Evolutionary conservation across 2,329 filamentous ascomycete species (phyloP).

Genomic region (Berkeleyomyces rouxiae): DNA sequence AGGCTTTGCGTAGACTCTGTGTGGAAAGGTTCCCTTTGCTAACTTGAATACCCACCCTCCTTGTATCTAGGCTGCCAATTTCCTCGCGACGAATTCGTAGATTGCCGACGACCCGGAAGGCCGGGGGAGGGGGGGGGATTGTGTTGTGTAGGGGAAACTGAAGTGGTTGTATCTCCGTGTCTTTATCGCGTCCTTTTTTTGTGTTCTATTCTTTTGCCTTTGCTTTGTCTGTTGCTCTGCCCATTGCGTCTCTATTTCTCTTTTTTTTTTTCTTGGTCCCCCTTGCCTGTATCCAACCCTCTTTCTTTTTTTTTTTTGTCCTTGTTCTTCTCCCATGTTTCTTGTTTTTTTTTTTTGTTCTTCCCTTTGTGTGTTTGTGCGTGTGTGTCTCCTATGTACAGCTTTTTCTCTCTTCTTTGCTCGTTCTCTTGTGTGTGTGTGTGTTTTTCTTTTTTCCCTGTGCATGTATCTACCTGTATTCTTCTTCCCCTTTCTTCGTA

Average conservation of each 20-base stretch:
- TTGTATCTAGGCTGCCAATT: slow-evolving; percentile 14
- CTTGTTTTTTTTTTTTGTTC: background rate
- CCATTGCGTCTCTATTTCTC: background rate
- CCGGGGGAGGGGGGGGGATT: background rate
- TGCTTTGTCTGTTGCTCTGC: background rate
- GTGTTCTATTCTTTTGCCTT: background rate
- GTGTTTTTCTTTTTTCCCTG: background rate
- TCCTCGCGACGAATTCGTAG: slow-evolving; percentile 6
- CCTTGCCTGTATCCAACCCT: background rate
- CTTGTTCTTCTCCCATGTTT: background rate
- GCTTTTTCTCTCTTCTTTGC: background rate
- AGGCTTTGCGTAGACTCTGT: background rate
- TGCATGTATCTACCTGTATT: background rate
- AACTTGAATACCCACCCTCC: background rate
- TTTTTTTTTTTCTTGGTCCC: background rate
- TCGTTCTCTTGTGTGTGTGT: background rate
- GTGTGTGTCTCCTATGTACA: background rate
- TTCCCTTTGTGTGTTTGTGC: background rate
- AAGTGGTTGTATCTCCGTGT: background rate
- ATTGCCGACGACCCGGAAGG: background rate
- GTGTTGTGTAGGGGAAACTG: background rate
- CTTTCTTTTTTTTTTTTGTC: background rate
- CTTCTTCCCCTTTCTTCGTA: background rate
- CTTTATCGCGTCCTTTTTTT: background rate
- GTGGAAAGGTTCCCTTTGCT: background rate